Percentiles rank a stretch among this genome's conserved stretches.
These are phyloP conservation scores for Mallotus nudiflorus DNA, from an alignment of 345 rosid genomes.

Conservation along the genomic window DNA sequence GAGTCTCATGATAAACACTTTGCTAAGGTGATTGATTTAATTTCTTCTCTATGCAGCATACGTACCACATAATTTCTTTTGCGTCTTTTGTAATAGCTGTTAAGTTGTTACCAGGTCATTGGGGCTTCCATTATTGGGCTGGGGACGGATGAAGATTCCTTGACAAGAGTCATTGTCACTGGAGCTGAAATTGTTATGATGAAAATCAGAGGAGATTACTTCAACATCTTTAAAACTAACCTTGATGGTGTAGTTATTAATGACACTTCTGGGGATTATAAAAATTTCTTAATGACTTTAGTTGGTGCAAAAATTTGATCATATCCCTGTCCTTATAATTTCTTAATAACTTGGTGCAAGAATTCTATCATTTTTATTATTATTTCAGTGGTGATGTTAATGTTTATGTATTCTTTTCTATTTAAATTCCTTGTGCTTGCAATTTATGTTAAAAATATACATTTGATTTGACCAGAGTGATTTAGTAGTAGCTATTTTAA, in stretches of 20 bases:
- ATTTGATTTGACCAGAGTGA: too few species aligned
- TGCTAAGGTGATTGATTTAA: constrained; percentile 58
- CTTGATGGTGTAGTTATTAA: constrained; percentile 64
- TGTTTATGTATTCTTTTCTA: too few species aligned
- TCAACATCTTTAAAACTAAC: constrained; percentile 45
- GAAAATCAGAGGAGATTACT: constrained; percentile 64
- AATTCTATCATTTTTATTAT: too few species aligned
- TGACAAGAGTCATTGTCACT: constrained; percentile 69
- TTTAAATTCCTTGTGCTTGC: too few species aligned
- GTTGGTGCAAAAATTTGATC: constrained; percentile 64
- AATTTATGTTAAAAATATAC: too few species aligned
- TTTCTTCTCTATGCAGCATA: neutral
- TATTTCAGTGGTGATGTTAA: too few species aligned
- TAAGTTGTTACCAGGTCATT: constrained; percentile 47
- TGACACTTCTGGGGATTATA: constrained; percentile 80
- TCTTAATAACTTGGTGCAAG: too few species aligned
- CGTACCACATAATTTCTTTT: neutral
- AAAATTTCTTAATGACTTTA: constrained; percentile 62
- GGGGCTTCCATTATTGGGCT: constrained; percentile 53
- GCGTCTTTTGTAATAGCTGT: neutral
- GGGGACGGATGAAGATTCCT: constrained; percentile 87
- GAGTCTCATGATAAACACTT: constrained; percentile 78
- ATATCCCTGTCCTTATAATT: too few species aligned
- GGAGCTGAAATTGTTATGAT: constrained; percentile 80
- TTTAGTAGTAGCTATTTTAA: too few species aligned